phyloP scores from a whole-genome alignment of 768 basidiomycete species.

The Dioszegia crocea region DNA sequence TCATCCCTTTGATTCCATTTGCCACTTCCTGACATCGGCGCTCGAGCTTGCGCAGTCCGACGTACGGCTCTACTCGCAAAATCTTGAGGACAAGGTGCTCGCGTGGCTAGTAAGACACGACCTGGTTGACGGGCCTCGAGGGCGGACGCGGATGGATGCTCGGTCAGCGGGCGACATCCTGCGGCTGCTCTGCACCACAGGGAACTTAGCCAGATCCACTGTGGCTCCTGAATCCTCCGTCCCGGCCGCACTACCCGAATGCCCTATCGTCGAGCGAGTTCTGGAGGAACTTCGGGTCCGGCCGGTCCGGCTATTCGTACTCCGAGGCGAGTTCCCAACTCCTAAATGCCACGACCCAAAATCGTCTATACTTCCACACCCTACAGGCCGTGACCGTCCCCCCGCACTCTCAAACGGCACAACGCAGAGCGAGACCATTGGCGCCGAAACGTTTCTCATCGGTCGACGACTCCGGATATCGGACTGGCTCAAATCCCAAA shows the following conservation, averaged over 20 bases:
- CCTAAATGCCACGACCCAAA: neutral
- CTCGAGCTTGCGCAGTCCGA: constrained; percentile 73
- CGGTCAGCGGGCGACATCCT: constrained; percentile 61
- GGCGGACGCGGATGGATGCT: constrained; percentile 55
- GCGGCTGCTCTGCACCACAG: constrained; percentile 62
- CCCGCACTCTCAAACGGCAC: neutral
- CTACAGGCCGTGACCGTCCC: neutral
- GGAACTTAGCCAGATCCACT: constrained; percentile 56
- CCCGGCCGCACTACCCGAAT: constrained; percentile 59
- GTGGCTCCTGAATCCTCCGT: neutral
- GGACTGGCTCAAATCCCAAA: constrained; percentile 63
- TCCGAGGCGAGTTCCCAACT: constrained; percentile 60
- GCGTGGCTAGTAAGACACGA: constrained; percentile 78
- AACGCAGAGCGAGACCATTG: neutral
- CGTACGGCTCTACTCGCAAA: constrained; percentile 74
- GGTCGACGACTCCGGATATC: constrained; percentile 41
- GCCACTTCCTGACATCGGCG: constrained; percentile 68
- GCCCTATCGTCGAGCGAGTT: constrained; percentile 61
- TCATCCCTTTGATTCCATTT: constrained; percentile 83
- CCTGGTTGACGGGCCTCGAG: constrained; percentile 52
- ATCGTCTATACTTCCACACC: neutral
- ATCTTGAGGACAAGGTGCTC: constrained; percentile 78
- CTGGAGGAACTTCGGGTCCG: constrained; percentile 59
- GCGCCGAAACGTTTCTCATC: constrained; percentile 13
- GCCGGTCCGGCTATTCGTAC: constrained; percentile 66